Percentiles rank a stretch among this genome's conserved stretches.
These are phyloP conservation scores for Lyophyllum shimeji DNA, from an alignment of 768 basidiomycete species.

Conservation along the genomic window DNA sequence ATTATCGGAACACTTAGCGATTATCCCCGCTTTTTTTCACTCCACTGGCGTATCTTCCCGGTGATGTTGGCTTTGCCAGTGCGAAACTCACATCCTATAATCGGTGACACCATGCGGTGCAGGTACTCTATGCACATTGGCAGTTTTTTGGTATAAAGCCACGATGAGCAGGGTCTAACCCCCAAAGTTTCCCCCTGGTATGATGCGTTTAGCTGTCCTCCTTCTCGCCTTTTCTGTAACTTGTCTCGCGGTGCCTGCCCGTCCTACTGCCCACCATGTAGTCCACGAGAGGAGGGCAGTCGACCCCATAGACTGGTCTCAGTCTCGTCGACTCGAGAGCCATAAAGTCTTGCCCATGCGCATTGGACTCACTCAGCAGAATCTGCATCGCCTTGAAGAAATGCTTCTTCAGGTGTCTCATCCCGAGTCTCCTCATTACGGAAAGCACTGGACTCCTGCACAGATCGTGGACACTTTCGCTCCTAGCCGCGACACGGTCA, in stretches of 20 bases:
- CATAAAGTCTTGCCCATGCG: conserved; percentile 42
- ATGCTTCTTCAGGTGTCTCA: conserved; percentile 48
- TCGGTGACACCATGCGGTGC: neutral
- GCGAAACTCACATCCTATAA: neutral
- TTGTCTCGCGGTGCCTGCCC: conserved; percentile 20
- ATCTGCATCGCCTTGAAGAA: conserved; percentile 44
- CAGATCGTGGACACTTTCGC: conserved; percentile 46
- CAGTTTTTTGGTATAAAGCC: neutral
- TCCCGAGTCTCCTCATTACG: conserved; percentile 49
- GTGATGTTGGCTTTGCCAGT: neutral
- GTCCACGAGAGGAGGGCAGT: conserved; percentile 27
- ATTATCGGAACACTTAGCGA: neutral
- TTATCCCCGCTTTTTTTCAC: neutral
- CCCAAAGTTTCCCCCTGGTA: neutral
- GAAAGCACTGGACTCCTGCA: conserved; percentile 46
- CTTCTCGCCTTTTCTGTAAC: conserved; percentile 12
- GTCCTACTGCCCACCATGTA: conserved; percentile 23
- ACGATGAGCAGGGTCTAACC: neutral
- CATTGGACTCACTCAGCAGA: conserved; percentile 46
- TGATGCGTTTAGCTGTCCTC: conserved; percentile 6
- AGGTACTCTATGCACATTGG: neutral
- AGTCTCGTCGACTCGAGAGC: conserved; percentile 21
- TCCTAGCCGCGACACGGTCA: conserved; percentile 39
- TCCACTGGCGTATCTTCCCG: neutral
- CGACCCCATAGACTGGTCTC: conserved; percentile 26